Conservation (phyloP, 768 basidiomycete species). For the Pseudohyphozyma bogoriensis region DNA sequence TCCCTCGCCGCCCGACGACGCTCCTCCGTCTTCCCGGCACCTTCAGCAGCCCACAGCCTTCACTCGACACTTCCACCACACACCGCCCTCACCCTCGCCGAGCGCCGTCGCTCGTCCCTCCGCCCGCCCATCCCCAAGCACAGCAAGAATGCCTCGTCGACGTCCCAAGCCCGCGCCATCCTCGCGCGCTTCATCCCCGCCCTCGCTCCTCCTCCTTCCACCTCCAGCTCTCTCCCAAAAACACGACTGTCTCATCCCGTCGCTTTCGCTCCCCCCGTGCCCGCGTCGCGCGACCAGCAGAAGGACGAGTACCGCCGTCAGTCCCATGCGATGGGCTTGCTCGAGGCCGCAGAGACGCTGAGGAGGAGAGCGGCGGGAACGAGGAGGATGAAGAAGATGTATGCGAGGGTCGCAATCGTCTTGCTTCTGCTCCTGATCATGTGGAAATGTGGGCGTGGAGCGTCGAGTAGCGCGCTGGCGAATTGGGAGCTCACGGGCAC, state of each 20-base stretch:
- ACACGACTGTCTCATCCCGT: not conserved
- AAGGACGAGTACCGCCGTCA: not conserved
- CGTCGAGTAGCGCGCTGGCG: not conserved
- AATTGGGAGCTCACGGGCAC: not conserved
- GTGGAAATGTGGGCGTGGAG: not conserved
- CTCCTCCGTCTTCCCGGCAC: too few species aligned
- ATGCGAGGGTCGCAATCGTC: not conserved
- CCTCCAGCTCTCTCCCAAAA: too few species aligned
- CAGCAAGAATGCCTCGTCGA: not conserved
- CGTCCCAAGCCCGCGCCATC: not conserved
- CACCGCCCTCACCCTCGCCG: not conserved
- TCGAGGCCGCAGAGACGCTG: not conserved
- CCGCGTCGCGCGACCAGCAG: not conserved
- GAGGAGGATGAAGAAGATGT: not conserved
- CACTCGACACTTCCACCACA: not conserved
- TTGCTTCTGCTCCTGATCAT: not conserved
- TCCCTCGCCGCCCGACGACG: too few species aligned
- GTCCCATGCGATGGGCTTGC: not conserved
- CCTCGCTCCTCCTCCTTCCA: not conserved
- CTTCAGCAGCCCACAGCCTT: too few species aligned
- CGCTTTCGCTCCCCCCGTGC: not conserved
- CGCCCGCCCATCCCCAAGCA: not conserved
- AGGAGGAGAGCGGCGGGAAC: not conserved
- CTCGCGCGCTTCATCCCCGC: not conserved
- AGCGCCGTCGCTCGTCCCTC: not conserved